These are phyloP conservation scores for Lachnellula subtilissima DNA, from an alignment of 2,329 filamentous ascomycete genomes.

Conservation along the genomic window DNA sequence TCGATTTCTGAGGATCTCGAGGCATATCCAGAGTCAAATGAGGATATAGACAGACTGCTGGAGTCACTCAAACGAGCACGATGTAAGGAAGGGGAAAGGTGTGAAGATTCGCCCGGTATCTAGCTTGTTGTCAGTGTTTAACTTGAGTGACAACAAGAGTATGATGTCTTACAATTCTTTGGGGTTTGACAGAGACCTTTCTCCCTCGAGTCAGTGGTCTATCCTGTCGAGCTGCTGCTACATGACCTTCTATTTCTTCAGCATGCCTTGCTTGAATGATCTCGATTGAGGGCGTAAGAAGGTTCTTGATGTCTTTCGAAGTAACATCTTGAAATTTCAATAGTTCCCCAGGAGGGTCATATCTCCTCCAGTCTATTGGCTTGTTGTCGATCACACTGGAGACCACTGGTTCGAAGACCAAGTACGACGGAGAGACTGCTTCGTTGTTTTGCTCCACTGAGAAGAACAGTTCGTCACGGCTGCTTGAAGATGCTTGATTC, in stretches of 20 bases:
- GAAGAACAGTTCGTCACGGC: constrained; percentile 17
- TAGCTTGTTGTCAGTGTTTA: background rate
- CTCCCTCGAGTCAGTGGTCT: constrained; percentile 19
- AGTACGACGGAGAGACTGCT: constrained; percentile 12
- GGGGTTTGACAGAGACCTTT: constrained; percentile 11
- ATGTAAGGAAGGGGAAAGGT: background rate
- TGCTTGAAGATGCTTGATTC: background rate
- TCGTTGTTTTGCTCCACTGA: constrained; percentile 5
- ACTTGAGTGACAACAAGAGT: background rate
- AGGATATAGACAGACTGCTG: constrained; percentile 13
- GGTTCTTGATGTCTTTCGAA: constrained; percentile 37
- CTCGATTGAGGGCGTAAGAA: constrained; percentile 43
- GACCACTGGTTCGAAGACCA: constrained; percentile 19
- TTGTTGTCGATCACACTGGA: constrained; percentile 13
- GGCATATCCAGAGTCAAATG: constrained; percentile 23
- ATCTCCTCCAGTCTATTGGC: constrained; percentile 42
- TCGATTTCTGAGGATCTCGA: constrained; percentile 9
- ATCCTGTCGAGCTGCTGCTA: constrained; percentile 30
- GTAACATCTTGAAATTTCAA: constrained; percentile 35
- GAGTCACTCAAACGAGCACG: constrained; percentile 7
- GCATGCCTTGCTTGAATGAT: constrained; percentile 38
- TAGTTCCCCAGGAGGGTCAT: constrained; percentile 43
- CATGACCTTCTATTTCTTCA: constrained; percentile 30
- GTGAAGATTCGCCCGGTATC: constrained; percentile 2
- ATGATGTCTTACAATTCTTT: constrained; percentile 25